Conservation (phyloP, 129 eudicot species). For the Artemisia tridentata region DNA sequence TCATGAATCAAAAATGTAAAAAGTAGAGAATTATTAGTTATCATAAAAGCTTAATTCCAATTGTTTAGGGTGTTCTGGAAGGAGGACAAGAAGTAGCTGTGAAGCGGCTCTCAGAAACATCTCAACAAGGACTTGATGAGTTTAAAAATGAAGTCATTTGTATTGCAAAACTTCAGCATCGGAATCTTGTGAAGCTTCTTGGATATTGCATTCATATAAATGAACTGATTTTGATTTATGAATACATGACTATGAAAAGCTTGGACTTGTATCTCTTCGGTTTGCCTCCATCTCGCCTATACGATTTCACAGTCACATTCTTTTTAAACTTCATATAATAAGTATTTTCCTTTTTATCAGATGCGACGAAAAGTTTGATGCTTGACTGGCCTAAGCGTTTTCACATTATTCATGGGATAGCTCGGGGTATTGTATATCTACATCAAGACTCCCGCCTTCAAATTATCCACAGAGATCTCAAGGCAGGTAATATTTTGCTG, state of each 20-base stretch:
- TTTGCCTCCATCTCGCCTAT: no score
- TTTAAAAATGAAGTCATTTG: conserved; percentile 16
- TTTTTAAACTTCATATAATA: no score
- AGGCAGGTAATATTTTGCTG: no score
- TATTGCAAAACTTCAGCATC: conserved; percentile 43
- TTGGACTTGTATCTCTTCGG: no score
- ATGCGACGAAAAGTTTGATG: neutral
- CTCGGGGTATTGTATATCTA: no score
- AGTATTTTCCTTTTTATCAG: neutral
- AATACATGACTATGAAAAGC: no score
- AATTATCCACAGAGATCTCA: no score
- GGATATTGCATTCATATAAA: conserved; percentile 24
- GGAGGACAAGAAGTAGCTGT: conserved; percentile 20
- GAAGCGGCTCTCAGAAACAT: conserved; percentile 12
- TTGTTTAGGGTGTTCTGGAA: conserved; percentile 24
- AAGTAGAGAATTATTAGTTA: neutral
- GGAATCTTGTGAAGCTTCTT: conserved; percentile 44
- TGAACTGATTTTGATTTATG: conserved; percentile 17
- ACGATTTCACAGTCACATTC: no score
- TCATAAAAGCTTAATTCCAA: neutral
- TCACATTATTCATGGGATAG: no score
- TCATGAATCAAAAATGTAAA: conserved; percentile 1
- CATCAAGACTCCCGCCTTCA: no score
- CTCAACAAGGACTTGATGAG: conserved; percentile 24
- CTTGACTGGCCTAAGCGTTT: no score